These are phyloP conservation scores for Cutaneotrichosporon cyanovorans DNA, from an alignment of 1,284 basidiomycete species.

Conservation along the genomic window DNA sequence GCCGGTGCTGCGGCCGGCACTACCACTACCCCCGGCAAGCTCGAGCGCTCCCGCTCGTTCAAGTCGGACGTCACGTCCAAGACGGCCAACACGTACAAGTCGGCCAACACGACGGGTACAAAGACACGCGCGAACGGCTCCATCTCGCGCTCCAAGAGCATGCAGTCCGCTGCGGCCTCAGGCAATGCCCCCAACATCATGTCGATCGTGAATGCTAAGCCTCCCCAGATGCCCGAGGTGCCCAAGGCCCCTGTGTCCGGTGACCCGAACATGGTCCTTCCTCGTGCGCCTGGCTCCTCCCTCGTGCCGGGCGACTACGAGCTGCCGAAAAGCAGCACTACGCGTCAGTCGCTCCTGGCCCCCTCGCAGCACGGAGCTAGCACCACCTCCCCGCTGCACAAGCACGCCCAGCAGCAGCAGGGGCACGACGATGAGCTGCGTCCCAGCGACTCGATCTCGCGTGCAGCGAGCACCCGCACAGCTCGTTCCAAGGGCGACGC, in stretches of 20 bases:
- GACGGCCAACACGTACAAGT: slow-evolving; percentile 10
- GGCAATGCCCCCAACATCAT: slow-evolving; percentile 23
- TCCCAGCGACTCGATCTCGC: slow-evolving; percentile 22
- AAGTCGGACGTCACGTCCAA: background rate
- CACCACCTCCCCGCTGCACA: background rate
- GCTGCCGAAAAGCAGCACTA: background rate
- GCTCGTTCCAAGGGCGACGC: slow-evolving; percentile 10
- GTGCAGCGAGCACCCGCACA: slow-evolving; percentile 16
- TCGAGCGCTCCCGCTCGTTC: slow-evolving; percentile 24
- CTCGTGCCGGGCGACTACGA: slow-evolving; percentile 13
- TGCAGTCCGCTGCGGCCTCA: no score
- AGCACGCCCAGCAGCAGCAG: background rate
- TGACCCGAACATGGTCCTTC: slow-evolving; percentile 31
- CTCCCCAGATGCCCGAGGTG: slow-evolving; percentile 41
- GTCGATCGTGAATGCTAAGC: slow-evolving; percentile 28
- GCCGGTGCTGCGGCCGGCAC: background rate
- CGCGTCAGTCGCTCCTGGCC: slow-evolving; percentile 1
- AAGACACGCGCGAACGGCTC: slow-evolving; percentile 30
- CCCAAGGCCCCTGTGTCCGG: slow-evolving; percentile 39
- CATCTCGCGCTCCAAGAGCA: slow-evolving; percentile 18
- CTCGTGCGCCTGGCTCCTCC: slow-evolving; percentile 38
- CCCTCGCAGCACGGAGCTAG: no score
- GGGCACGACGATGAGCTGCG: slow-evolving; percentile 11
- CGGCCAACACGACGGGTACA: background rate
- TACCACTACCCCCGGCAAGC: slow-evolving; percentile 6